phyloP scores from a whole-genome alignment of 23 red algal species.

The Gracilaria gracilis region DNA sequence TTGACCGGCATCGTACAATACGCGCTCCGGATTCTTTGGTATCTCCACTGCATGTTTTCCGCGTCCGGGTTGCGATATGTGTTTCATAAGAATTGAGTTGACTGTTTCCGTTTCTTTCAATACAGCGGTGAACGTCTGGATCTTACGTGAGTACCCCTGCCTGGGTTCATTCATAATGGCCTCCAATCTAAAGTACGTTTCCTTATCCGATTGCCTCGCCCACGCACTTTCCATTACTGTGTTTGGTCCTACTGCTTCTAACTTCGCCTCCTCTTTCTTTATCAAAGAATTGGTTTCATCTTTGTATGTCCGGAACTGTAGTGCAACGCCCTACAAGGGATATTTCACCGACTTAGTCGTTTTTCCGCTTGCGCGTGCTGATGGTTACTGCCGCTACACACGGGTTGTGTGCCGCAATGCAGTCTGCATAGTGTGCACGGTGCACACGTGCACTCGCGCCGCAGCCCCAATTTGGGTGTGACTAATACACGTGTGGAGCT shows the following conservation, averaged over 20 bases:
- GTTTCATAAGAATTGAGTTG: not conserved
- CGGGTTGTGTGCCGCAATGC: too few species aligned
- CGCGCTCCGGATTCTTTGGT: not conserved
- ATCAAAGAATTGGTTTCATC: not conserved
- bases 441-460: too few species aligned
- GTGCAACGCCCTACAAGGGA: too few species aligned
- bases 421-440: too few species aligned
- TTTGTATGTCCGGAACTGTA: conserved; percentile 10
- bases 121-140: not conserved
- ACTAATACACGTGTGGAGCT: too few species aligned
- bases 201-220: not conserved
- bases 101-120: not conserved
- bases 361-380: too few species aligned
- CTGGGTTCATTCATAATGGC: not conserved
- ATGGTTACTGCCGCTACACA: too few species aligned
- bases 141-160: not conserved
- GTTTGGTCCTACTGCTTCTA: not conserved
- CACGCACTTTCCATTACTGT: not conserved
- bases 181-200: not conserved
- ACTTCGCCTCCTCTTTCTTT: not conserved
- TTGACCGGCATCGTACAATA: not conserved
- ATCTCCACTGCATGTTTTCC: not conserved
- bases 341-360: too few species aligned
- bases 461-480: too few species aligned
- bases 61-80: not conserved